Percentiles rank a stretch among this genome's conserved stretches.
Conservation (phyloP, 768 basidiomycete species). For the Kwoniella mangroviensis region DNA sequence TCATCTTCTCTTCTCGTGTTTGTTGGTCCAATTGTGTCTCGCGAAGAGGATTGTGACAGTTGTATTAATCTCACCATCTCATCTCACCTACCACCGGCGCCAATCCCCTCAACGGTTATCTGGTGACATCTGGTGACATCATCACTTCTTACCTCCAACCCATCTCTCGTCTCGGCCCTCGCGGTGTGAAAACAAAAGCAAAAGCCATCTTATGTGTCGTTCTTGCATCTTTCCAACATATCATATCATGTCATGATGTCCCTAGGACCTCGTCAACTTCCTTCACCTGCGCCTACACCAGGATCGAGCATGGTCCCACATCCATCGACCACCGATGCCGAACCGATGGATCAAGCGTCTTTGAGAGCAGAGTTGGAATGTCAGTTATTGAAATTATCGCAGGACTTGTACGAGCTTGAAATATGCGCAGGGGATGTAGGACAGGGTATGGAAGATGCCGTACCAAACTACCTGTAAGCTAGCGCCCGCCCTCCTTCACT, state of each 20-base stretch:
- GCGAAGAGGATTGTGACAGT: too few species aligned
- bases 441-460: constrained; percentile 40
- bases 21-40: too few species aligned
- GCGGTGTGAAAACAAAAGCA: neutral
- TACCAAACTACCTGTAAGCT: constrained; percentile 45
- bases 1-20: constrained; percentile 8
- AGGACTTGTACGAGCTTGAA: constrained; percentile 53
- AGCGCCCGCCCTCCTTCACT: neutral
- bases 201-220: neutral
- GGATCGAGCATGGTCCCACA: neutral
- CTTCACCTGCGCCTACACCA: constrained; percentile 44
- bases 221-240: neutral
- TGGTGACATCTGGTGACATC: constrained; percentile 15
- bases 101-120: too few species aligned
- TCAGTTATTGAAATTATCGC: constrained; percentile 38
- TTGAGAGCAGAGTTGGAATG: constrained; percentile 35
- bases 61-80: too few species aligned
- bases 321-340: neutral
- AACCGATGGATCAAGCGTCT: constrained; percentile 23
- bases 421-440: constrained; percentile 52
- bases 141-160: neutral
- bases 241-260: constrained; percentile 20
- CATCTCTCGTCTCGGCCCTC: too few species aligned
- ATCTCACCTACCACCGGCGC: too few species aligned
- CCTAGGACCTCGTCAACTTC: constrained; percentile 33